A percentile compares a stretch with the other conserved stretches of the same genome.
Evolutionary conservation across 208 protist species (phyloP).

Genomic region (Acanthamoeba lenticulata): DNA sequence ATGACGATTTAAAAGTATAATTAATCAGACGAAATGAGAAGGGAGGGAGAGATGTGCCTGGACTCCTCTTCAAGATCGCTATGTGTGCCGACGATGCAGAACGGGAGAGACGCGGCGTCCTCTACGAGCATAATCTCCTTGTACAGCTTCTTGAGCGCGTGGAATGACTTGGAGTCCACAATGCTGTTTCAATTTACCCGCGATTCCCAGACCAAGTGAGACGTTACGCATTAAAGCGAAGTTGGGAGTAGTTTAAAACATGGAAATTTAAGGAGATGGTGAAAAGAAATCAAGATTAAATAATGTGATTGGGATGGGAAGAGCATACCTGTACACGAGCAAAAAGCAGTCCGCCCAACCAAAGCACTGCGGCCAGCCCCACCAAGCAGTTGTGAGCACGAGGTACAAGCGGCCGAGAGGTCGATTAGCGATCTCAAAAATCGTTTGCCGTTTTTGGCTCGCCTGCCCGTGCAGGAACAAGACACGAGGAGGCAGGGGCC

Average conservation of each 20-base stretch:
- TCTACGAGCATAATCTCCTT: constrained; percentile 24
- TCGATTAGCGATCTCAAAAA: not conserved
- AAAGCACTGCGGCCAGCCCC: not conserved
- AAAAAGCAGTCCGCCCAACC: not conserved
- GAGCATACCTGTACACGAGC: not conserved
- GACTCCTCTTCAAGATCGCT: not conserved
- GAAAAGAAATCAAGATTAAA: not conserved
- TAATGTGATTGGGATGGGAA: not conserved
- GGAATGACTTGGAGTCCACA: not conserved
- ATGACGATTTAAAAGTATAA: not conserved
- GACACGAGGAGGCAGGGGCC: not conserved
- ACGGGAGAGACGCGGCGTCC: not conserved
- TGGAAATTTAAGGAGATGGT: not conserved
- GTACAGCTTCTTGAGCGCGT: constrained; percentile 9
- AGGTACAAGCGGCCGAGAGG: not conserved
- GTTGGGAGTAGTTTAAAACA: too few relatives aligned
- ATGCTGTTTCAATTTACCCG: too few relatives aligned
- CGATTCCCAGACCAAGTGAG: too few relatives aligned
- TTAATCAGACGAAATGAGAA: not conserved
- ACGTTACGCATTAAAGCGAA: too few relatives aligned
- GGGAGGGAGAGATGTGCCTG: not conserved
- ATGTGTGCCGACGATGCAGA: constrained; percentile 9
- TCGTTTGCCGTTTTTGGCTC: too few relatives aligned
- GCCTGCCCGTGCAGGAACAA: too few relatives aligned
- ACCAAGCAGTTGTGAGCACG: not conserved